Percentiles rank a stretch among this genome's conserved stretches.
These are phyloP conservation scores for Dissophora globulifera DNA, from an alignment of 192 early-diverging fungal genomes.

Conservation along the genomic window DNA sequence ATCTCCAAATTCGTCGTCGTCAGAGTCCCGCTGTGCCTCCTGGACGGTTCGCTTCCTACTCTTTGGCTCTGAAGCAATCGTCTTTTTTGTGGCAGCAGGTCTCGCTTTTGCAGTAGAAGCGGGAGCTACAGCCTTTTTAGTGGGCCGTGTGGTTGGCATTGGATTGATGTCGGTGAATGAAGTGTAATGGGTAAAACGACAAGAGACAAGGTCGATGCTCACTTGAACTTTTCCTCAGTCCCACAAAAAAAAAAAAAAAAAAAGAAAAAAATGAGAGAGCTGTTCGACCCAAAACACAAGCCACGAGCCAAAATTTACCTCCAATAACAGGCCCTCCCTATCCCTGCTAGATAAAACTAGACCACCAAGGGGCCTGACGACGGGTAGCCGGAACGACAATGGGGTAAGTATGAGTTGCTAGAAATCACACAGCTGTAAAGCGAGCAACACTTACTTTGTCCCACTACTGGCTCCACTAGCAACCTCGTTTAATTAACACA, in stretches of 20 bases:
- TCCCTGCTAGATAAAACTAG: too few species aligned
- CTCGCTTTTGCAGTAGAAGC: constrained; percentile 10
- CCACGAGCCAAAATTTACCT: constrained; percentile 6
- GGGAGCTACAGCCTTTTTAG: constrained; percentile 20
- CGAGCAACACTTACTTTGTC: too few species aligned
- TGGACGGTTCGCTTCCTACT: constrained; percentile 44
- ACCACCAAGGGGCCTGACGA: too few species aligned
- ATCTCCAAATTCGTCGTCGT: constrained; percentile 63
- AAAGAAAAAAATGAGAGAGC: constrained; percentile 17
- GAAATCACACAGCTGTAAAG: too few species aligned
- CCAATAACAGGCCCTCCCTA: too few species aligned
- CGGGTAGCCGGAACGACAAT: too few species aligned
- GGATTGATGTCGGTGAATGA: not conserved
- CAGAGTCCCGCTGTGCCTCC: constrained; percentile 37
- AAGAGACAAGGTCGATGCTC: not conserved
- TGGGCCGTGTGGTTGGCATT: constrained; percentile 42
- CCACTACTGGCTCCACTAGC: too few species aligned
- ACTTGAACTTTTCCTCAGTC: not conserved
- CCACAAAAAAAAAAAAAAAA: constrained; percentile 17
- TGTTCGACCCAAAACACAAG: constrained; percentile 22
- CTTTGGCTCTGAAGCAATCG: constrained; percentile 21
- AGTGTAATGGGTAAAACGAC: not conserved
- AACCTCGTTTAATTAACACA: too few species aligned
- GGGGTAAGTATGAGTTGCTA: too few species aligned
- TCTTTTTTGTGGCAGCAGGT: constrained; percentile 23